Evolutionary conservation across 1,284 basidiomycete genomes (phyloP).

Genomic region (Ustilago trichophora): DNA sequence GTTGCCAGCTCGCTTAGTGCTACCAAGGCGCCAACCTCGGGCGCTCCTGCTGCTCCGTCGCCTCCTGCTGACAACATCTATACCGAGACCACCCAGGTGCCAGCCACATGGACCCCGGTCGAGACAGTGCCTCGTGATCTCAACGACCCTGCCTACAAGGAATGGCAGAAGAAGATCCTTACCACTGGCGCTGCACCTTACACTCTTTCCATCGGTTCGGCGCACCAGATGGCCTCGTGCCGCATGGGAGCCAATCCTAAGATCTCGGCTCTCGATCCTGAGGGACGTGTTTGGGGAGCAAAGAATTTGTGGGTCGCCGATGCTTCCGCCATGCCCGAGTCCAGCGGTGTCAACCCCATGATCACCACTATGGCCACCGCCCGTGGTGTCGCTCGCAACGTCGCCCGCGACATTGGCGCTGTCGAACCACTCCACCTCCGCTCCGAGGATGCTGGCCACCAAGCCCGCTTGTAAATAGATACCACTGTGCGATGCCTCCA

Average conservation of each 20-base stretch:
- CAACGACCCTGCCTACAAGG: slow-evolving; percentile 53
- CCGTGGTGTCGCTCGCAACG: slow-evolving; percentile 59
- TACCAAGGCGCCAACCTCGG: slow-evolving; percentile 6
- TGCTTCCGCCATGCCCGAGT: slow-evolving; percentile 67
- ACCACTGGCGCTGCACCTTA: slow-evolving; percentile 50
- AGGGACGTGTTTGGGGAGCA: slow-evolving; percentile 68
- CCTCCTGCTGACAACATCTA: slow-evolving; percentile 24
- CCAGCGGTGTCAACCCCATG: slow-evolving; percentile 70
- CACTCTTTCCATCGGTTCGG: slow-evolving; percentile 50
- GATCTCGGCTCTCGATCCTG: slow-evolving; percentile 66
- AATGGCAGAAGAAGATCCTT: slow-evolving; percentile 61
- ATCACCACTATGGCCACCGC: slow-evolving; percentile 66
- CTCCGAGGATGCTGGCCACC: slow-evolving; percentile 9
- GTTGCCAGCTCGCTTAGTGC: slow-evolving; percentile 10
- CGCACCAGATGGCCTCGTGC: slow-evolving; percentile 68
- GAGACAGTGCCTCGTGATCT: slow-evolving; percentile 53
- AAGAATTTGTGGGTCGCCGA: slow-evolving; percentile 69
- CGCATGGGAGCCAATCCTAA: slow-evolving; percentile 67
- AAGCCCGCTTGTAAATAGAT: slow-evolving; percentile 32
- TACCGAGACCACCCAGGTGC: slow-evolving; percentile 56
- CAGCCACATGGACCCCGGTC: slow-evolving; percentile 53
- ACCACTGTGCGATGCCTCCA: background rate
- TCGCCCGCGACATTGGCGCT: slow-evolving; percentile 63
- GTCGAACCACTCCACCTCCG: slow-evolving; percentile 24
- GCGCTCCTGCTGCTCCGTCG: slow-evolving; percentile 7